Base-by-base conservation (phyloP, 2,329 filamentous ascomycete species). In the Epichloe brachyelytri region DNA sequence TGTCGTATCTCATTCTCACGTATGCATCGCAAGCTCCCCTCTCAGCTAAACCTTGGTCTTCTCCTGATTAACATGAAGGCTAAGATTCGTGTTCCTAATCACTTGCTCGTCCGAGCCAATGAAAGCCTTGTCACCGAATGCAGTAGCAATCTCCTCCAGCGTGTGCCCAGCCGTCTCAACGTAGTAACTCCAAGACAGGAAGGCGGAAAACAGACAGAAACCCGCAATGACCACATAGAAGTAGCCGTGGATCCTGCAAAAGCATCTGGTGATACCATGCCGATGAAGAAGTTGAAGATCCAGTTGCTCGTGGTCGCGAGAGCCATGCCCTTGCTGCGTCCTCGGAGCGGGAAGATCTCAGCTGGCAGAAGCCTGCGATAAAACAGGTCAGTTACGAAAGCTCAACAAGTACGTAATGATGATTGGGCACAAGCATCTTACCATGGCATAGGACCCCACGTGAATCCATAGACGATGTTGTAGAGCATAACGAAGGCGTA, bases 171-270 rank as follows among this genome's bases (percentile, higher is more conserved):
- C 66, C 1, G 68, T 71, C 56, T 71, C 68, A 5, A 69, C 64
- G 52, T 70, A 70, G 55, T 69, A 71, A 47, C 68, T 70, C 40
- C 69, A 59, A 1, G 62, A 60, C 17, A 70, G 65, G 65, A 52
- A 64, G 63, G 6, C 44, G 8, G 44, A 46, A 30, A 36, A 36
- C 15, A 70, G 60, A 57, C 68, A 70, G 50, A 70, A 70, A 1
- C 65, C 64, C 5, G 65, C 69, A 49, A 71, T 70, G 30, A 71
- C 57, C 2, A 70, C 52, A 51, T 71, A 71, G 52, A 67, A 71
- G 55, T 70, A 70, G 3, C 67, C 68, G n/a, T 63, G 59, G 17
- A 71, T 70, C 0, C 65, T 3, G 63, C 59, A 51, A 71, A 71
- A 12, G 68, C 67, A 48, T 68, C 66, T 0, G 69, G 68, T 0